These are phyloP conservation scores for Tylopilus felleus DNA, from an alignment of 768 basidiomycete species.

Conservation along the genomic window DNA sequence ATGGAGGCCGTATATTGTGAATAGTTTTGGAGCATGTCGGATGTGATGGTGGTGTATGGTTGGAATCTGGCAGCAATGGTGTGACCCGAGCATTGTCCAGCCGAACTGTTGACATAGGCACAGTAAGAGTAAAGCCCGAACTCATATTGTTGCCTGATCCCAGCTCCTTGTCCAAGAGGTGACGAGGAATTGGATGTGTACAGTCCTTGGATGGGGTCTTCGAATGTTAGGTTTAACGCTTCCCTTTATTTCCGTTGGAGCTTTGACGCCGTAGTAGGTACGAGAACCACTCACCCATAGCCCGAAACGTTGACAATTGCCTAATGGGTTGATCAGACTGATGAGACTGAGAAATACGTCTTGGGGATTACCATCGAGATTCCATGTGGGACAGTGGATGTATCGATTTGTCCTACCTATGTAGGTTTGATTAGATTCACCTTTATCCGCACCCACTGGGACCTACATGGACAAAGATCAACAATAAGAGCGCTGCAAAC, in stretches of 20 bases:
- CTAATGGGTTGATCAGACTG: slow-evolving; percentile 37
- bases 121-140: slow-evolving; percentile 85
- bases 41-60: slow-evolving; percentile 61
- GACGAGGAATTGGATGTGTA: slow-evolving; percentile 65
- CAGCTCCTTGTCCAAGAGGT: slow-evolving; percentile 52
- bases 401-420: slow-evolving; percentile 82
- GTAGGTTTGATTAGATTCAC: slow-evolving; percentile 20
- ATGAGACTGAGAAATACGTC: neutral
- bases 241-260: slow-evolving; percentile 34
- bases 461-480: slow-evolving; percentile 81
- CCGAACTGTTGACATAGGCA: slow-evolving; percentile 57
- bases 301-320: slow-evolving; percentile 65
- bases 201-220: slow-evolving; percentile 58
- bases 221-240: slow-evolving; percentile 46
- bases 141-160: slow-evolving; percentile 67
- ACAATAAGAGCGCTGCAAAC: slow-evolving; percentile 45
- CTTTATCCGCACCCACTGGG: slow-evolving; percentile 13
- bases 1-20: slow-evolving; percentile 51
- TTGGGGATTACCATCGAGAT: slow-evolving; percentile 62
- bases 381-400: slow-evolving; percentile 64
- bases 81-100: slow-evolving; percentile 62
- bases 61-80: slow-evolving; percentile 56
- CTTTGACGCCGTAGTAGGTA: neutral
- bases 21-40: slow-evolving; percentile 68
- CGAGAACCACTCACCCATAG: slow-evolving; percentile 53